Evolutionary conservation across 2,329 filamentous ascomycete species (phyloP), one percentile per base, ranked within the genome.

Genomic region (Colletotrichum phormii): DNA sequence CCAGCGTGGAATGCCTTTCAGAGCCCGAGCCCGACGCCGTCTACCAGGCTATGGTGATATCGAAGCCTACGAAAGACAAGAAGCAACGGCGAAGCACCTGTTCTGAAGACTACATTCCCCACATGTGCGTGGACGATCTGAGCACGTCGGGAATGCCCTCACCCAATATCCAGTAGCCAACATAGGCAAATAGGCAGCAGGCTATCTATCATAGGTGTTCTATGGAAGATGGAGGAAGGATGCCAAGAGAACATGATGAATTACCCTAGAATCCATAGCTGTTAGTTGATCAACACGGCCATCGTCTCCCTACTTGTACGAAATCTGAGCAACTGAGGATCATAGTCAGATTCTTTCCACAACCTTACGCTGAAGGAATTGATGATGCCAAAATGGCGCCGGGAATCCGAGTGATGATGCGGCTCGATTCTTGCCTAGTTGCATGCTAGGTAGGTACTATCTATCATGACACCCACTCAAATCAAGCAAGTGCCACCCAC

Each of bases 1-100:
- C 12, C 11, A 12, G 15, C 1, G 35, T 24, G 24, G 53, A n/a
- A 12, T 42, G 53, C 49, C 26, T 57, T n/a, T 54, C 73, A 13
- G 62, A 59, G 26, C 62, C 71, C 2, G 62, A 66, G 24, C 61
- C 18, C 4, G 49, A 68, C 46, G 15, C 49, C 6, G 24, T 57
- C 4, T 61, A 71, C 13, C 71, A 73, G 13, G 60, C 26, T 18
- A 66, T 71, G 35, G 53, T 55, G 4, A 22, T 61, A 15, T 57
- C 37, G 9, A 64, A 46, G 37, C 59, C 67, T 9, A 18, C 29
- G 11, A 62, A 71, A 26, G 31, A n/a, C 3, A 57, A 15, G 4
- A 13, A 12, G 26, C 29, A 66, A 31, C 29, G 54, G 13, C 62
- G 53, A 1, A 60, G 22, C 31, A 24, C 42, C 26, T 54, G 12